A percentile compares a stretch with the other conserved stretches of the same genome.
phyloP scores from a whole-genome alignment of 2,329 filamentous ascomycete species.

The Trichoderma asperellum region DNA sequence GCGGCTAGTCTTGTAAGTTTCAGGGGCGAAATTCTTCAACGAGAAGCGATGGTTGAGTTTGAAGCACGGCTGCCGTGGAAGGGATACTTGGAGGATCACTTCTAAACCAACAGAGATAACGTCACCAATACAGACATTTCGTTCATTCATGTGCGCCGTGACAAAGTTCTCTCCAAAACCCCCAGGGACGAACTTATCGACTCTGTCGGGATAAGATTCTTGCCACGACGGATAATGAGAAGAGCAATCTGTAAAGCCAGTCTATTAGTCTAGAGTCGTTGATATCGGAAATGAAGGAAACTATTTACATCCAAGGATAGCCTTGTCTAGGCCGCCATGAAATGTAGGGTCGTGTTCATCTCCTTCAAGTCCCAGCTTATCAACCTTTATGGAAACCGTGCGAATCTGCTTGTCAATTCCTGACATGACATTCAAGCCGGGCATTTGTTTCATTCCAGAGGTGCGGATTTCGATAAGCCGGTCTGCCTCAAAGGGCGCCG shows the following conservation, averaged over 20 bases:
- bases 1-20: slow-evolving; percentile 59
- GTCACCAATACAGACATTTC: slow-evolving; percentile 68
- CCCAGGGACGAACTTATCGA: slow-evolving; percentile 57
- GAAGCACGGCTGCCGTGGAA: slow-evolving; percentile 68
- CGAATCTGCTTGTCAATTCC: slow-evolving; percentile 60
- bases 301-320: slow-evolving; percentile 59
- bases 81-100: slow-evolving; percentile 60
- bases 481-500: slow-evolving; percentile 51
- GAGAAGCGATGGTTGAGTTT: slow-evolving; percentile 71
- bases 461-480: slow-evolving; percentile 60
- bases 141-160: slow-evolving; percentile 61
- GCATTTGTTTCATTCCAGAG: slow-evolving; percentile 59
- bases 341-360: slow-evolving; percentile 67
- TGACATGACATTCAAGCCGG: slow-evolving; percentile 54
- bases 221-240: slow-evolving; percentile 62
- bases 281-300: background rate
- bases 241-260: slow-evolving; percentile 54
- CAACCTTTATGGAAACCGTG: slow-evolving; percentile 50
- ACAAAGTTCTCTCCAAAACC: slow-evolving; percentile 70
- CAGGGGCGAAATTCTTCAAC: slow-evolving; percentile 63
- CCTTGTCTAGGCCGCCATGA: slow-evolving; percentile 67
- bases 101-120: slow-evolving; percentile 55
- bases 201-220: slow-evolving; percentile 54
- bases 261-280: background rate
- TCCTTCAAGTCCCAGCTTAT: slow-evolving; percentile 54